A percentile compares a stretch with the other conserved stretches of the same genome.
Conservation (phyloP, 257 asterid genomes). For the Lycium ferocissimum region DNA sequence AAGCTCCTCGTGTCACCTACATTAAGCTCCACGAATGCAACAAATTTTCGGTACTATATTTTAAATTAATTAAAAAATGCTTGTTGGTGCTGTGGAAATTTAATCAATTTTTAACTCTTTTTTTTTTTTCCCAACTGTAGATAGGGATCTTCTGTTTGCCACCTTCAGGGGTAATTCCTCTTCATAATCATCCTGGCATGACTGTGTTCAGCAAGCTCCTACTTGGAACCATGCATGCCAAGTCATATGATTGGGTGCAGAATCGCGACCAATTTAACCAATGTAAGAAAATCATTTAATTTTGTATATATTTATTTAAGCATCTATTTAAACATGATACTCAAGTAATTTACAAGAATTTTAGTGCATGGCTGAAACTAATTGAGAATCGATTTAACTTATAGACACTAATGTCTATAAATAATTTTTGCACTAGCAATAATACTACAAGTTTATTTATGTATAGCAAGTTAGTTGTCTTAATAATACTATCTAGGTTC, state of each 20-base stretch:
- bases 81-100: neutral
- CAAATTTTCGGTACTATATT: conserved; percentile 31
- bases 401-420: neutral
- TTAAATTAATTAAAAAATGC: neutral
- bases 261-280: conserved; percentile 19
- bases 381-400: neutral
- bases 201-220: conserved; percentile 51
- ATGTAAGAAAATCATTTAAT: neutral
- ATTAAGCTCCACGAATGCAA: conserved; percentile 34
- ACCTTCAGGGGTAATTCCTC: conserved; percentile 48
- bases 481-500: too few species aligned
- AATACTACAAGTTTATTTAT: too few species aligned
- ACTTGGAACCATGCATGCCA: conserved; percentile 40
- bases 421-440: neutral
- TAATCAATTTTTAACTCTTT: neutral
- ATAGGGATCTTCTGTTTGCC: conserved; percentile 48
- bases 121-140: conserved; percentile 8
- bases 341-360: neutral
- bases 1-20: conserved; percentile 33
- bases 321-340: neutral
- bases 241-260: conserved; percentile 49
- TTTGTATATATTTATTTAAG: neutral
- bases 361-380: neutral
- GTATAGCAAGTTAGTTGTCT: neutral
- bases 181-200: conserved; percentile 54